A percentile compares a stretch with the other conserved stretches of the same genome.
phyloP scores from a whole-genome alignment of 768 basidiomycete genomes.

The Boletus reticulatus region DNA sequence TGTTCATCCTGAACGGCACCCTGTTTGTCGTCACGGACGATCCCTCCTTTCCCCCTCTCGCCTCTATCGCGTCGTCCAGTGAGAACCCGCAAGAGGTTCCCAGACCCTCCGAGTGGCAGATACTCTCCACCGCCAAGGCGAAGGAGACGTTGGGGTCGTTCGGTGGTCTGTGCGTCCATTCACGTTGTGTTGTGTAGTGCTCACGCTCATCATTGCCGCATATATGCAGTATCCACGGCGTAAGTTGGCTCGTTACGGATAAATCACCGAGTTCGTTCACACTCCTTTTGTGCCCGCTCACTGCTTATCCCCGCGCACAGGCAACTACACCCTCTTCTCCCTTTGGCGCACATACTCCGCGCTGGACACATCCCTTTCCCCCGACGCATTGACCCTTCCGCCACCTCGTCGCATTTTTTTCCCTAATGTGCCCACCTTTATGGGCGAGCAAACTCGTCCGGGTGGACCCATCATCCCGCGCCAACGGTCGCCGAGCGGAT shows the following conservation, averaged over 20 bases:
- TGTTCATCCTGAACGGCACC: conserved; percentile 70
- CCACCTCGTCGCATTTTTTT: conserved; percentile 75
- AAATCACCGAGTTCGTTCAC: conserved; percentile 44
- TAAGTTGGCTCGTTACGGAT: conserved; percentile 66
- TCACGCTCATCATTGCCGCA: neutral
- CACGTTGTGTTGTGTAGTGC: neutral
- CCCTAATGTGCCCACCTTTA: conserved; percentile 63
- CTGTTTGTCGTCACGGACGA: conserved; percentile 76
- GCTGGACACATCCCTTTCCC: conserved; percentile 46
- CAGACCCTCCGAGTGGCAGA: conserved; percentile 55
- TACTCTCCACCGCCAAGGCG: conserved; percentile 53
- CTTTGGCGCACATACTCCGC: conserved; percentile 76
- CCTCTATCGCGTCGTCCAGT: conserved; percentile 45
- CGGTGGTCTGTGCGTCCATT: conserved; percentile 48
- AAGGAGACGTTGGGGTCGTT: conserved; percentile 45
- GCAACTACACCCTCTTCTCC: conserved; percentile 71
- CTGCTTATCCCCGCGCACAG: conserved; percentile 23
- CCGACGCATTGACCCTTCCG: conserved; percentile 52
- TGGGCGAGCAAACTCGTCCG: conserved; percentile 38
- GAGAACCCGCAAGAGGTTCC: conserved; percentile 36
- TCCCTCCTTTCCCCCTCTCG: conserved; percentile 55
- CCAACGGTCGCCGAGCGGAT: conserved; percentile 54
- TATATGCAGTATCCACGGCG: conserved; percentile 55
- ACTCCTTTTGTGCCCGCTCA: neutral
- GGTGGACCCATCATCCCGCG: conserved; percentile 32